Conservation (phyloP, 202 grass and related monocot genomes). For the Schoenoplectus triqueter region DNA sequence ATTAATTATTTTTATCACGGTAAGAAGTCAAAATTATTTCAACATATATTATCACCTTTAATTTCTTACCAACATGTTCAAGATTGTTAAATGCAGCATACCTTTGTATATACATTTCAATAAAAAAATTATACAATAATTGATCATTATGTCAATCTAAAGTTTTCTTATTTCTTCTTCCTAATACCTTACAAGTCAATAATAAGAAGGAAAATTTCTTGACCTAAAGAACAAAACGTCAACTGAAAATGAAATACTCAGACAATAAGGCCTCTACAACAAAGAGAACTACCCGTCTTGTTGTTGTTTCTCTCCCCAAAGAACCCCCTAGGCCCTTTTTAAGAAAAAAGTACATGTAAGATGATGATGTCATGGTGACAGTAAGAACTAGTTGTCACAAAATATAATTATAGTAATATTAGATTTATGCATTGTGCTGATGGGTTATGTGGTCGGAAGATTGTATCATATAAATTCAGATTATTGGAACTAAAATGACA, state of each 20-base stretch:
- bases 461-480: not conserved
- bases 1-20: no score
- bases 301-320: conserved; percentile 86
- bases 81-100: no score
- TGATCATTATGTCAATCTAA: conserved; percentile 17
- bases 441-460: not conserved
- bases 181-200: not conserved
- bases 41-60: no score
- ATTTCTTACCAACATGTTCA: no score
- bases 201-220: conserved; percentile 24
- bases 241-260: conserved; percentile 70
- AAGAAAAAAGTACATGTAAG: conserved; percentile 21
- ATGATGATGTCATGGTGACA: conserved; percentile 20
- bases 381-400: conserved; percentile 31
- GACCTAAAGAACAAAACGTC: conserved; percentile 88
- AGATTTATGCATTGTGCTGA: not conserved
- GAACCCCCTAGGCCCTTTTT: conserved; percentile 87
- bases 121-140: not conserved
- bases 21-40: no score
- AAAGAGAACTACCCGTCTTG: conserved; percentile 88
- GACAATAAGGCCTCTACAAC: conserved; percentile 76
- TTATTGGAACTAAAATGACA: conserved; percentile 23
- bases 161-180: not conserved
- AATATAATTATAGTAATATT: conserved; percentile 18
- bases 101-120: no score